These are phyloP conservation scores for Xylariaceae sp. DNA, from an alignment of 2,329 filamentous ascomycete species.

Conservation along the genomic window DNA sequence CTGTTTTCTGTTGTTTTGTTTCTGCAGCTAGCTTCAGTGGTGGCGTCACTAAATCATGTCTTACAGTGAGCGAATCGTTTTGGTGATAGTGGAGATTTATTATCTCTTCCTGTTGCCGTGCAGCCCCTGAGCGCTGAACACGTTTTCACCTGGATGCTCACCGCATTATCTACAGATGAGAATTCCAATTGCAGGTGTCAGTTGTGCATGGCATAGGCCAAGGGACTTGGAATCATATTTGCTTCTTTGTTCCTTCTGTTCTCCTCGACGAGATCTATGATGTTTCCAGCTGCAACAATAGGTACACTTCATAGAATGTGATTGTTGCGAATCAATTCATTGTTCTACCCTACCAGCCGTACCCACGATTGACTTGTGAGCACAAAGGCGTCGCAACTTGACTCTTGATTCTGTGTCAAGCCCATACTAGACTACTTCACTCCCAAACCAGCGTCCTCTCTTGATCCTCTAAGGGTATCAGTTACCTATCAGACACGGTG, in stretches of 20 bases:
- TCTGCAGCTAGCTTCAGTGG: background rate
- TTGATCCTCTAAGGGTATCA: conserved; percentile 9
- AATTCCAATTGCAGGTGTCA: background rate
- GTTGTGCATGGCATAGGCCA: too few species aligned
- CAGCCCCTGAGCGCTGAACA: conserved; percentile 26
- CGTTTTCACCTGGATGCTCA: conserved; percentile 16
- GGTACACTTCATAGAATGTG: background rate
- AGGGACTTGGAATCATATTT: background rate
- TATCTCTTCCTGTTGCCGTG: background rate
- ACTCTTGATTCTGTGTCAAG: background rate
- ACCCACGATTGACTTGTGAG: background rate
- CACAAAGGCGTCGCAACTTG: background rate
- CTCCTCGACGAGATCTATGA: background rate
- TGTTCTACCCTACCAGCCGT: background rate
- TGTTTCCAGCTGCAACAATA: background rate
- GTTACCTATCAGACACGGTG: conserved; percentile 8
- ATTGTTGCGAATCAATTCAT: background rate
- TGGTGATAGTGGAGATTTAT: conserved; percentile 17
- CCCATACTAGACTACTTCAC: too few species aligned
- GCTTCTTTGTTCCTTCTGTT: background rate
- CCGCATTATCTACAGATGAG: conserved; percentile 16
- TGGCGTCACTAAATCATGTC: conserved; percentile 21
- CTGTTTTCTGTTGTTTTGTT: conserved; percentile 6
- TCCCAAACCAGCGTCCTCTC: background rate
- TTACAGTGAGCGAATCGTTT: conserved; percentile 12